Evolutionary conservation across 192 early-diverging fungal genomes (phyloP), one percentile per base, ranked within the genome.

Genomic region (Coemansia guatemalensis): DNA sequence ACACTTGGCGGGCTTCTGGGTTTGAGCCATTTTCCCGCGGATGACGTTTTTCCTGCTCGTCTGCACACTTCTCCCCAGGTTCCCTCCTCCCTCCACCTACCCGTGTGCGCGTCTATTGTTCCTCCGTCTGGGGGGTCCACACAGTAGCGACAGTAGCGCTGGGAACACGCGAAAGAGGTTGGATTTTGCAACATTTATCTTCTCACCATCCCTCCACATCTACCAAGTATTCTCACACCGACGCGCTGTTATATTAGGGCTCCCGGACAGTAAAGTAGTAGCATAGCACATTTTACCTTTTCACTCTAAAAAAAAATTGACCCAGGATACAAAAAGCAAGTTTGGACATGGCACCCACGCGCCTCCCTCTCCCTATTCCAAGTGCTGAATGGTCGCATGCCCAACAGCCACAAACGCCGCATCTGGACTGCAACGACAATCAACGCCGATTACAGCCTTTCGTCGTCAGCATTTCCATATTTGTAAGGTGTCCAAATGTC

Each of bases 181-280:
- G 17, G 12, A 3, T 17, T 1, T 14, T 2, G 14, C 9, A 44
- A 0, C 12, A 17, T 44, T 44, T 44, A 30, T 44, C 14, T 44
- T 44, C 39, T 44, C 39, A 44, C 39, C 39, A 44, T 17, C 6
- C 9, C 39, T 17, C 39, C 39, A 44, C 14, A 17, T 44, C 17
- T 44, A 17, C 39, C 39, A 44, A 44, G 14, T 44, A 44, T 44
- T 44, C 39, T 17, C 39, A 44, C 39, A 44, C 6, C 29, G 39
- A 44, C 3, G 39, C 14, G 58, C 33, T 47, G 33, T 59, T 47
- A 59, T 23, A 48, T 47, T 39, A 25, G 27, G 25, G 53, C 53
- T 56, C 12, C 4, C 9, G 4, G 14, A 12, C 39, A 44, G 39
- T 24, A 67, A 3, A 24, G 29, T 9, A 25, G 30, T 12, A 56